phyloP scores from a whole-genome alignment of 2,329 filamentous ascomycete genomes.

The Beauveria asiatica region DNA sequence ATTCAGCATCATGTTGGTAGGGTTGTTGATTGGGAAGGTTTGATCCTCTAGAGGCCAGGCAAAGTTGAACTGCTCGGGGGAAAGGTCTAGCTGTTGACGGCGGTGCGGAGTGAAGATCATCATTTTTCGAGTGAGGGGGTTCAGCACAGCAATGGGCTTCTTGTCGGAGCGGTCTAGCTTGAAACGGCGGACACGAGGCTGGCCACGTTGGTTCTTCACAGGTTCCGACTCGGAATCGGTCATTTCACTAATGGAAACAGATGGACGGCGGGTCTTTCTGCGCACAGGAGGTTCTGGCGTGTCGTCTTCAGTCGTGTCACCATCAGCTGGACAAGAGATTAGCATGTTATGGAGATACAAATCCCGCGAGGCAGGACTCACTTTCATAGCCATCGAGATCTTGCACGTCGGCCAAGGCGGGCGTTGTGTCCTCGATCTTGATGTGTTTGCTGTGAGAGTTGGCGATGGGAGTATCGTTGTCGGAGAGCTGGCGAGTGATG shows the following conservation, averaged over 20 bases:
- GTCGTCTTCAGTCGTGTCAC: constrained; percentile 55
- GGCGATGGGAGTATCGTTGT: constrained; percentile 34
- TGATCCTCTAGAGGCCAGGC: constrained; percentile 34
- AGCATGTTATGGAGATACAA: constrained; percentile 22
- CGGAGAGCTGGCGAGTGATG: constrained; percentile 27
- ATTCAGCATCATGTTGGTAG: constrained; percentile 70
- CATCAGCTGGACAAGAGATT: constrained; percentile 41
- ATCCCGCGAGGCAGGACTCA: constrained; percentile 33
- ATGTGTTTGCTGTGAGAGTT: constrained; percentile 29
- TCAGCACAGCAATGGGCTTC: constrained; percentile 51
- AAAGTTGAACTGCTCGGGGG: constrained; percentile 46
- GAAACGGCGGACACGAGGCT: constrained; percentile 47
- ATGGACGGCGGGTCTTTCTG: constrained; percentile 38
- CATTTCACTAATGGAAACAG: constrained; percentile 27
- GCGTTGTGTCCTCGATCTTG: constrained; percentile 18
- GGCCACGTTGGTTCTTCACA: constrained; percentile 38
- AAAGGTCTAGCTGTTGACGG: constrained; percentile 41
- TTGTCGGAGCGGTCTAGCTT: constrained; percentile 44
- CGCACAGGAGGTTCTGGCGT: constrained; percentile 40
- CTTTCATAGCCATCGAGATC: constrained; percentile 52
- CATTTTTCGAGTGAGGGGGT: constrained; percentile 50
- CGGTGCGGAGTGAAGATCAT: constrained; percentile 53
- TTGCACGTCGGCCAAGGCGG: constrained; percentile 25
- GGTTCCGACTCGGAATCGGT: constrained; percentile 45
- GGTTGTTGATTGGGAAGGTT: constrained; percentile 51